phyloP scores from a whole-genome alignment of 192 early-diverging fungal genomes.

The Phycomyces blakesleeanus region DNA sequence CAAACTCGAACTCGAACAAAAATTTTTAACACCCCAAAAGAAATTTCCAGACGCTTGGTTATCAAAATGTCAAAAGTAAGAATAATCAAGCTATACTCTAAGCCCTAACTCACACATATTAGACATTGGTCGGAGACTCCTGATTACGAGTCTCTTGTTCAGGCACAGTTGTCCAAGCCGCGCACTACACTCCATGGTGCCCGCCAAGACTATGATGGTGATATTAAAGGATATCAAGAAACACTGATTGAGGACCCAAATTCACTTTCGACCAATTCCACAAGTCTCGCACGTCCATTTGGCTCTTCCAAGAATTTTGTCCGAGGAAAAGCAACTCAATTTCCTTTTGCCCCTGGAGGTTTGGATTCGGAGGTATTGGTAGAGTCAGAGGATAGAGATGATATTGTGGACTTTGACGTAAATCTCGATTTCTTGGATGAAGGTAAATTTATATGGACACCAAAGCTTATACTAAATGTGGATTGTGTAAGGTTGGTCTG shows the following conservation, averaged over 20 bases:
- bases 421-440: constrained; percentile 25
- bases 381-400: constrained; percentile 22
- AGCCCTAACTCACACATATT: neutral
- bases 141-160: constrained; percentile 37
- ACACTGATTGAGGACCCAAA: constrained; percentile 12
- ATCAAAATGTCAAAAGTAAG: constrained; percentile 51
- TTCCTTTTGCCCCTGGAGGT: constrained; percentile 80
- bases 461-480: neutral
- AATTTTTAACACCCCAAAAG: constrained; percentile 49
- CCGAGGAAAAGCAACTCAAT: constrained; percentile 58
- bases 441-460: constrained; percentile 14
- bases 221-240: constrained; percentile 46
- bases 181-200: constrained; percentile 46
- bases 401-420: constrained; percentile 20
- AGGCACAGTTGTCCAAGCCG: constrained; percentile 42
- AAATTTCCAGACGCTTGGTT: constrained; percentile 54
- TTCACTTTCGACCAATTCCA: constrained; percentile 60
- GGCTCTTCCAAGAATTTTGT: constrained; percentile 61
- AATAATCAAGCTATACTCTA: constrained; percentile 5
- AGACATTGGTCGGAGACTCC: constrained; percentile 45
- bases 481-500: neutral
- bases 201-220: constrained; percentile 52
- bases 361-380: constrained; percentile 48
- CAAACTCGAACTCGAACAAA: constrained; percentile 46
- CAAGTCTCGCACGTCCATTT: constrained; percentile 63